Conservation (phyloP, 495 filamentous ascomycete genomes). For the Penicillium macrosclerotiorum region DNA sequence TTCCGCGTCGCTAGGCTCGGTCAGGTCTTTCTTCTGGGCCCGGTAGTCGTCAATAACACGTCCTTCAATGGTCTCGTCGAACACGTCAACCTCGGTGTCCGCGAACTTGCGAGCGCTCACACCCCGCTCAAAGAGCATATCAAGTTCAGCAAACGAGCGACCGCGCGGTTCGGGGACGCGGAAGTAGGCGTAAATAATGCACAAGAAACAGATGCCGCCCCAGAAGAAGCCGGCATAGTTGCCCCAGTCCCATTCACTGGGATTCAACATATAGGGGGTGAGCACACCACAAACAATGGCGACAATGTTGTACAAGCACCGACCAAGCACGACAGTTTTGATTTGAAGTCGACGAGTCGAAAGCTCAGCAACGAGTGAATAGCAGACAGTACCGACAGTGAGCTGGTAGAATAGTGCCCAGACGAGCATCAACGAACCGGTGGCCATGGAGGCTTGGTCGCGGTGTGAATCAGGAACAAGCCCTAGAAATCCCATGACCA, state of each 20-base stretch:
- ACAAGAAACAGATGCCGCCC: slow-evolving; percentile 70
- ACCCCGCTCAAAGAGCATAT: slow-evolving; percentile 65
- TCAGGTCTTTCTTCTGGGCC: slow-evolving; percentile 26
- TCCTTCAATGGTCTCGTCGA: slow-evolving; percentile 56
- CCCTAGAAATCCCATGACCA: slow-evolving; percentile 73
- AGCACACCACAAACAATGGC: slow-evolving; percentile 67
- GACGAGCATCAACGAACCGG: slow-evolving; percentile 67
- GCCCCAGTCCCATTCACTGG: slow-evolving; percentile 69
- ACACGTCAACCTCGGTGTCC: slow-evolving; percentile 63
- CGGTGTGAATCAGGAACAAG: slow-evolving; percentile 56
- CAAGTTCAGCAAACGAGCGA: slow-evolving; percentile 70
- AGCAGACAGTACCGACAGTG: slow-evolving; percentile 76
- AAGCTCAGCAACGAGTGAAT: slow-evolving; percentile 72
- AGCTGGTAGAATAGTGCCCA: slow-evolving; percentile 75
- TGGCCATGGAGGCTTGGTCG: slow-evolving; percentile 58
- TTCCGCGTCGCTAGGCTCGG: slow-evolving; percentile 27
- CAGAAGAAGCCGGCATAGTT: slow-evolving; percentile 84
- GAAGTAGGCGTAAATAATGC: slow-evolving; percentile 73
- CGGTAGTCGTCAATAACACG: slow-evolving; percentile 49
- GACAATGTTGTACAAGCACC: slow-evolving; percentile 71
- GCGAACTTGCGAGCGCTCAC: slow-evolving; percentile 69
- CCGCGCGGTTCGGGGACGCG: slow-evolving; percentile 71
- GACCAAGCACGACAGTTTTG: slow-evolving; percentile 72
- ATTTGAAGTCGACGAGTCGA: slow-evolving; percentile 72
- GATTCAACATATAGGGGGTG: slow-evolving; percentile 76